phyloP scores from a whole-genome alignment of 2,329 filamentous ascomycete species.

The Talaromyces albobiverticillius region DNA sequence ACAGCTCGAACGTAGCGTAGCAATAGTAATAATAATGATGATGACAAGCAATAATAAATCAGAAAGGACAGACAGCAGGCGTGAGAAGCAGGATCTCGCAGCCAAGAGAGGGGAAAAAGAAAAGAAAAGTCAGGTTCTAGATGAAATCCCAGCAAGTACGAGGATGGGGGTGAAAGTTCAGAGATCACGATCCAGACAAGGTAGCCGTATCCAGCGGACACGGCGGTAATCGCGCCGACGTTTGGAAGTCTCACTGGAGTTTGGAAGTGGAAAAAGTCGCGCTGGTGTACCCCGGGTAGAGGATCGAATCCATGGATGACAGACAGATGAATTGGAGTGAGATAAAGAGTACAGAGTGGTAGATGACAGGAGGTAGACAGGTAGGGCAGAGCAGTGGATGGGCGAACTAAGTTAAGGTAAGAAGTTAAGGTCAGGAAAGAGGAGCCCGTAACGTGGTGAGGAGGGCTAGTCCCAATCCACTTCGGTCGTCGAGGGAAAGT shows the following conservation, averaged over 20 bases:
- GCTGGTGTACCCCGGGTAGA: constrained; percentile 10
- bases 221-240: constrained; percentile 3
- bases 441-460: constrained; percentile 7
- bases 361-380: not conserved
- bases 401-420: constrained; percentile 1
- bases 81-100: not conserved
- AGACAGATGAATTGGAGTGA: not conserved
- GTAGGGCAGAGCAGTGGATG: not conserved
- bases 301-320: constrained; percentile 8
- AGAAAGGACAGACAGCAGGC: not conserved
- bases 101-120: not conserved
- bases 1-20: too few relatives aligned
- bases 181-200: not conserved
- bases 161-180: not conserved
- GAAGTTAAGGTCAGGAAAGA: constrained; percentile 5
- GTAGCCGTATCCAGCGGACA: constrained; percentile 3
- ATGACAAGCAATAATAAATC: not conserved
- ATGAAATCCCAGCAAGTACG: not conserved
- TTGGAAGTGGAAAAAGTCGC: constrained; percentile 3
- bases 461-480: not conserved
- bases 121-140: not conserved
- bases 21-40: too few relatives aligned
- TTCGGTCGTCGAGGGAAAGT: not conserved
- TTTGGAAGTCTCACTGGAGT: not conserved
- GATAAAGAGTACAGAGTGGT: not conserved